Evolutionary conservation across 257 asterid species (phyloP), one percentile per base, ranked within the genome.

Genomic region (Solanum chmielewskii): DNA sequence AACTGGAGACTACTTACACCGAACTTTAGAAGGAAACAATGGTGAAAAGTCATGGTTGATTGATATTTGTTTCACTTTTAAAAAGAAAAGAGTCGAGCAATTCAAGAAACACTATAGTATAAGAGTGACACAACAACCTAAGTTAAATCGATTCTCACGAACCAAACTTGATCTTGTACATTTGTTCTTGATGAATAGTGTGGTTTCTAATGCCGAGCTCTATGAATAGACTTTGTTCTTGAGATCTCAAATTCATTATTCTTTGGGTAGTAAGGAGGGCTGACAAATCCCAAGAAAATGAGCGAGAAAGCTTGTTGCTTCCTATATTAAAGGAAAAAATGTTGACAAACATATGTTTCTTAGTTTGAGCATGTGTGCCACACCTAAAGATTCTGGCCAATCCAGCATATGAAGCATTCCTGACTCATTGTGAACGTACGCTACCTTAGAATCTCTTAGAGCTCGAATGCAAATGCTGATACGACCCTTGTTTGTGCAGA

Each of bases 31-130:
- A 69, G 25, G 77, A 83, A 44, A 87, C 6, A 86, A 35, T 20
- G 78, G 91, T 15, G 69, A 76, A 44, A 90, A 83, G 2, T n/a
- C 44, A 33, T 89, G 87, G 76, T 64, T 69, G 2, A 75, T 90
- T 90, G 87, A n/a, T 91, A 41, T 88, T 52, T 90, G 23, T 90
- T 88, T 77, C 80, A 71, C 37, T 90, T 88, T 44, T 87, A 80
- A 70, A 83, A 60, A 56, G 78, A 49, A 85, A 80, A 4, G 68
- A 35, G 31, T 23, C 44, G 29, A 73, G 25, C 44, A 86, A 64
- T 21, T 6, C 11, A 9, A 77, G 35, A 60, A 4, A 56, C 13
- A 18, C 44, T 49, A 2, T 4, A 45, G 69, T 80, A 16, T 68
- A 80, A 10, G 75, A n/a, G 25, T 52, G 2, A n/a, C 42, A 56